Base-by-base conservation (phyloP, 306 rosid species). In the Alnus glutinosa region DNA sequence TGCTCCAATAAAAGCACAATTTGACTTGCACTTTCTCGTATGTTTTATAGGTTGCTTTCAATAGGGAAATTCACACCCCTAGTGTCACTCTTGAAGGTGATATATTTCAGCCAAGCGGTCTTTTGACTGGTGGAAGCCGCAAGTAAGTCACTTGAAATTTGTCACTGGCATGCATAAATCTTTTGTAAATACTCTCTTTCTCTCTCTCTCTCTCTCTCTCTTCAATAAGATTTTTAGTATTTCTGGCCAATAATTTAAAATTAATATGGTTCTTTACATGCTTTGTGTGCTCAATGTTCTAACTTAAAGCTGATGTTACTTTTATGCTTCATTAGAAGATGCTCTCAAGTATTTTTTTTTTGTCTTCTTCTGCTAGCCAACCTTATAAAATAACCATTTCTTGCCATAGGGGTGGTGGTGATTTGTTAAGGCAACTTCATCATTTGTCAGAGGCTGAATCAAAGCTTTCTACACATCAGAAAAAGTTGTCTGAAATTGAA, bases 21-120 rank as follows among this genome's bases (percentile, higher is more conserved):
- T 54, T 74, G 52, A 11, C 32, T 66, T 71, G 73, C 49, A 42
- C 71, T 84, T 70, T 79, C 61, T 78, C 82, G 81, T 64, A 74
- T 77, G 76, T 73, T 81, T 74, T 68, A 73, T 84, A 95, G 98
- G 97, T 95, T 47, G 94, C 98, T 80, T 95, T 95, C 80, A 89
- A 83, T 83, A 84, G 82, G 84, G 92, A 90, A 48, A 81, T 88
- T 82, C 86, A 77, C 72, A 87, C 92, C 73, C 95, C 89, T 36
- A 95, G 98, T 87, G 99, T 95, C 81, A 95, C 99, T 63, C 94
- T 91, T 86, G 99, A 95, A 90, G 99, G 99, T 69, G 99, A 95
- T 83, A 90, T 91, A 85, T 95, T 91, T 87, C 94, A 89, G 86
- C 97, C 99, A 68, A 91, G 98, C 83, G 99, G 99, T 78, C 96